Evolutionary conservation across 2,329 filamentous ascomycete species (phyloP).

Genomic region (Cryphonectria nitschkei): DNA sequence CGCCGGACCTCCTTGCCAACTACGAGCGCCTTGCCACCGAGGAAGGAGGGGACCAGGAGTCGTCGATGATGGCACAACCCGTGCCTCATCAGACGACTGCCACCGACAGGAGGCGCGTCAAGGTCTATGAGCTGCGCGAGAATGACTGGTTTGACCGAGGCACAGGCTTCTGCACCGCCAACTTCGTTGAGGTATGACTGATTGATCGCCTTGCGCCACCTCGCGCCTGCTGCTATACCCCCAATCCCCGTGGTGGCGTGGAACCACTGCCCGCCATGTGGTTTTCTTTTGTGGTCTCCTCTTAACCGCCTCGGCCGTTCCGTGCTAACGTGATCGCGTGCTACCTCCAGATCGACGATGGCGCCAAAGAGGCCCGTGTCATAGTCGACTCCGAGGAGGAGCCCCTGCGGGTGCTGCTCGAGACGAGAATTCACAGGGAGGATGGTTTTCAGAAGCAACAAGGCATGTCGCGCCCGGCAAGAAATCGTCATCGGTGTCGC

Average conservation of each 20-base stretch:
- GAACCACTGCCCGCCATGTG: not conserved
- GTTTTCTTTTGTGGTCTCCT: not conserved
- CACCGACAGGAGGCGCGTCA: constrained; percentile 75
- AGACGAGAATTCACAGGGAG: constrained; percentile 89
- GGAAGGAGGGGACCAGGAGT: constrained; percentile 59
- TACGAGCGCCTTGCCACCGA: constrained; percentile 54
- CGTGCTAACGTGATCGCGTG: constrained; percentile 33
- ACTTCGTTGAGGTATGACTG: constrained; percentile 69
- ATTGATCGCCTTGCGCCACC: constrained; percentile 20
- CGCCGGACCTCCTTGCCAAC: constrained; percentile 52
- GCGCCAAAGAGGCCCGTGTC: constrained; percentile 81
- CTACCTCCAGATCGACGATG: constrained; percentile 54
- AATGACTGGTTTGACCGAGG: constrained; percentile 99
- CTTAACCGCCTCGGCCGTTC: constrained; percentile 5
- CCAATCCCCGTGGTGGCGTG: constrained; percentile 1
- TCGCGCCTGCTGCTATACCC: constrained; percentile 1
- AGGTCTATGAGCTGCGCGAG: constrained; percentile 97
- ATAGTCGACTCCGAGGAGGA: constrained; percentile 93
- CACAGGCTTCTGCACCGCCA: constrained; percentile 90
- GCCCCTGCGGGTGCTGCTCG: constrained; percentile 78
- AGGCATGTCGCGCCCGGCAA: constrained; percentile 59
- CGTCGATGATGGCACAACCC: constrained; percentile 72
- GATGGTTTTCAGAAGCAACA: constrained; percentile 99
- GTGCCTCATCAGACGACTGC: constrained; percentile 67
- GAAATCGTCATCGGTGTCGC: constrained; percentile 30